Evolutionary conservation across 169 alveolate species (phyloP).

Genomic region (Neospora caninum): DNA sequence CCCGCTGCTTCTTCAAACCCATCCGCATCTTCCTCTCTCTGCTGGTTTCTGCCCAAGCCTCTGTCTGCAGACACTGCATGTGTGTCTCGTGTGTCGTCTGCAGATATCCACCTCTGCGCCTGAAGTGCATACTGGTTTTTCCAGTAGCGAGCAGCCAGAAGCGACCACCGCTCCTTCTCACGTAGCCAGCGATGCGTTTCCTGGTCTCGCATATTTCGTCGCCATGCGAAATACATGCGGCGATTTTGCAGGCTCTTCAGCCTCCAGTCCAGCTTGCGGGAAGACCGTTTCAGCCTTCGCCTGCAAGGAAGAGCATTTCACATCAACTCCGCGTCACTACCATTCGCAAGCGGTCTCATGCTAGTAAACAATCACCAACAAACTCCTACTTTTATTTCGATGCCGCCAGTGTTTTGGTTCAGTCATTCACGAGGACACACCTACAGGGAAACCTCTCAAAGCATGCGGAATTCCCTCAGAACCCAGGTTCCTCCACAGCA

Average conservation of each 20-base stretch:
- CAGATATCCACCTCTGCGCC: neutral
- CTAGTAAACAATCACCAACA: no score
- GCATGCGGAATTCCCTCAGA: no score
- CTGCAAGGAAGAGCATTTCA: neutral
- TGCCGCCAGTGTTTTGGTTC: no score
- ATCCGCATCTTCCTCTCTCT: neutral
- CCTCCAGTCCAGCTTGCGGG: constrained; percentile 56
- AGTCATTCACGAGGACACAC: no score
- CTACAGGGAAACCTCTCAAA: no score
- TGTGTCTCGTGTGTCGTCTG: neutral
- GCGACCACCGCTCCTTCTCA: neutral
- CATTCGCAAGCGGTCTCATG: no score
- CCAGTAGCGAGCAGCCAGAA: neutral
- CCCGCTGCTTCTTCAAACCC: neutral
- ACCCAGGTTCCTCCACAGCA: no score
- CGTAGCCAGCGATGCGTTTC: constrained; percentile 60
- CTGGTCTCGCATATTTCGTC: constrained; percentile 65
- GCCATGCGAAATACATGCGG: constrained; percentile 50
- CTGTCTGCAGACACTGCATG: neutral
- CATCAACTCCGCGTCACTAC: neutral
- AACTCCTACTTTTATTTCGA: no score
- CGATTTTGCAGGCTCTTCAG: constrained; percentile 35
- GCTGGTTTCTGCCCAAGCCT: neutral
- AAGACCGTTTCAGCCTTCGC: constrained; percentile 39
- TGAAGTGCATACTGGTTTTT: neutral